A percentile compares a stretch with the other conserved stretches of the same genome.
Conservation (phyloP, 1,139 yeast species). For the Geotrichum aggregatum region DNA sequence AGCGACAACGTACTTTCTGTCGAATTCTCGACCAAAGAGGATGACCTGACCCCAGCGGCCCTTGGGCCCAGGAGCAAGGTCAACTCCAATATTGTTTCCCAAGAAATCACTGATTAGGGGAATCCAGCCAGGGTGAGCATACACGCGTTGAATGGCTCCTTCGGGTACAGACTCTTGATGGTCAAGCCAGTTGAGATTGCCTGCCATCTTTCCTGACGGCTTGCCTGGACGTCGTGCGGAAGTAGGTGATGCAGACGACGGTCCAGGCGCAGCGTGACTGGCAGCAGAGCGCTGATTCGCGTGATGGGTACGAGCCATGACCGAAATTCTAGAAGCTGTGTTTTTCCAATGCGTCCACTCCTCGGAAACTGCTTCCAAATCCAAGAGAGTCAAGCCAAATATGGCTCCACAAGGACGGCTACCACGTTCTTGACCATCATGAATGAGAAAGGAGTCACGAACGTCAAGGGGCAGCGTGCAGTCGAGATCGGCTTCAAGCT, state of each 20-base stretch:
- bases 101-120: slow-evolving; percentile 83
- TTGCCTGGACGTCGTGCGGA: slow-evolving; percentile 9
- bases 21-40: slow-evolving; percentile 84
- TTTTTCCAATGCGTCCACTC: slow-evolving; percentile 72
- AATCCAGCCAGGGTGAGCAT: slow-evolving; percentile 87
- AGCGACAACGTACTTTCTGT: slow-evolving; percentile 72
- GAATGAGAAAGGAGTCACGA: slow-evolving; percentile 67
- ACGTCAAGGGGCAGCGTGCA: slow-evolving; percentile 67
- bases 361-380: slow-evolving; percentile 64
- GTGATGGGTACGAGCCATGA: slow-evolving; percentile 25
- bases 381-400: slow-evolving; percentile 67
- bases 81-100: slow-evolving; percentile 88
- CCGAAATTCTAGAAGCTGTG: slow-evolving; percentile 46
- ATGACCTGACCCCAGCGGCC: slow-evolving; percentile 84
- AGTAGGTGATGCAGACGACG: slow-evolving; percentile 22
- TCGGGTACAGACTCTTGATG: slow-evolving; percentile 73
- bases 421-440: slow-evolving; percentile 78
- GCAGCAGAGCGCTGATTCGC: slow-evolving; percentile 24
- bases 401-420: slow-evolving; percentile 72
- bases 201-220: slow-evolving; percentile 15
- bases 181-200: slow-evolving; percentile 34
- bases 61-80: slow-evolving; percentile 72
- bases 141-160: slow-evolving; percentile 60
- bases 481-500: slow-evolving; percentile 67
- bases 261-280: slow-evolving; percentile 17